These are phyloP conservation scores for Macrocybe gigantea DNA, from an alignment of 768 basidiomycete genomes.

Conservation along the genomic window DNA sequence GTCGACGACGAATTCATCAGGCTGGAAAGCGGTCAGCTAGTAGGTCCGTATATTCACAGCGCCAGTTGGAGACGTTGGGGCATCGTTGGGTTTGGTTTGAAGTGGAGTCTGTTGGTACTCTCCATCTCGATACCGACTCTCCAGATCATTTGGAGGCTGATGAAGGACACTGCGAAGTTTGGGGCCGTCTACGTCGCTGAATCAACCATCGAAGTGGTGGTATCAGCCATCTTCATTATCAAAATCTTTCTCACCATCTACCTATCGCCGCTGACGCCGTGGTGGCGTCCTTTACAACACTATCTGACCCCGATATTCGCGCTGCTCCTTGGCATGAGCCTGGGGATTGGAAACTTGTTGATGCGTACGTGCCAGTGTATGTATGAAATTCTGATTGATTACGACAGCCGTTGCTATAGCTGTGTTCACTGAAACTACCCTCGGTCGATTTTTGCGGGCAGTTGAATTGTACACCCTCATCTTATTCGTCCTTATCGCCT, in stretches of 20 bases:
- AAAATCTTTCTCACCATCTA: conserved; percentile 57
- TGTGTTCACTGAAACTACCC: conserved; percentile 59
- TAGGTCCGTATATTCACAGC: conserved; percentile 32
- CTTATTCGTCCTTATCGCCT: conserved; percentile 46
- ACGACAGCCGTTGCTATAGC: conserved; percentile 29
- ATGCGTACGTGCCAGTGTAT: conserved; percentile 39
- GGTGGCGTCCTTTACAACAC: conserved; percentile 36
- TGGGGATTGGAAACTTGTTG: conserved; percentile 52
- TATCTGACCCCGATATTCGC: conserved; percentile 48
- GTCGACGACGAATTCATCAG: conserved; percentile 6
- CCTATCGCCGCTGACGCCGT: conserved; percentile 32
- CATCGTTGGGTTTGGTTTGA: conserved; percentile 41
- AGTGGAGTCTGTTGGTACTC: conserved; percentile 42
- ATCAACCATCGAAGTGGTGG: conserved; percentile 49
- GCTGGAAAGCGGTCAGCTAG: neutral
- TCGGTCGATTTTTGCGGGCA: conserved; percentile 65
- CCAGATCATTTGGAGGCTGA: conserved; percentile 60
- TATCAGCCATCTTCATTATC: conserved; percentile 53
- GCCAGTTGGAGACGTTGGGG: conserved; percentile 69
- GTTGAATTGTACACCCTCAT: conserved; percentile 58
- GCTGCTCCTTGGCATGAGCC: conserved; percentile 42
- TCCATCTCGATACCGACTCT: conserved; percentile 44
- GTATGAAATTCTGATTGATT: neutral
- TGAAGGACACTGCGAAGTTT: conserved; percentile 27
- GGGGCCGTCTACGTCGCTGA: conserved; percentile 53